A percentile compares a stretch with the other conserved stretches of the same genome.
phyloP scores from a whole-genome alignment of 2,329 filamentous ascomycete species.

The Arthrobotrys sphaeroides region DNA sequence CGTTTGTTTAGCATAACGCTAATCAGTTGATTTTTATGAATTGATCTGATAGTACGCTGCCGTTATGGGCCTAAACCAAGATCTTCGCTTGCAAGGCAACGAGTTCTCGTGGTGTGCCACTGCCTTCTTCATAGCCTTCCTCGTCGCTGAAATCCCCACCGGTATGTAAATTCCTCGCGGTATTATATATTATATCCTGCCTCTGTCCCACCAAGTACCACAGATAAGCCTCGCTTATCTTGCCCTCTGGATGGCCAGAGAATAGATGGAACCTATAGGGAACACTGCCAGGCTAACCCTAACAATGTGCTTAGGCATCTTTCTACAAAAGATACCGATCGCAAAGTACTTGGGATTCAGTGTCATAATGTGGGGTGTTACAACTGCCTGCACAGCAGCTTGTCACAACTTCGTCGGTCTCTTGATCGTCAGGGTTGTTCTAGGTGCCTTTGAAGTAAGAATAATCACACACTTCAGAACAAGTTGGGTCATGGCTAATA shows the following conservation, averaged over 20 bases:
- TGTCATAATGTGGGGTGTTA: constrained; percentile 69
- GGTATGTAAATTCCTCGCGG: constrained; percentile 63
- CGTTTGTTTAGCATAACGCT: neutral
- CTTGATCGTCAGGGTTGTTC: constrained; percentile 68
- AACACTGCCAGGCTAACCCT: constrained; percentile 44
- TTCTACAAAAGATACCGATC: constrained; percentile 70
- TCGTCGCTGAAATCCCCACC: constrained; percentile 70
- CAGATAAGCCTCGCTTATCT: constrained; percentile 23
- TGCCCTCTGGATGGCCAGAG: constrained; percentile 13
- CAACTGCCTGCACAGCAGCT: constrained; percentile 67
- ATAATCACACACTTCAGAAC: neutral
- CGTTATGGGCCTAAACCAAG: constrained; percentile 71
- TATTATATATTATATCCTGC: constrained; percentile 14
- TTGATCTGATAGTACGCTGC: constrained; percentile 69
- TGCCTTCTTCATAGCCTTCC: constrained; percentile 71
- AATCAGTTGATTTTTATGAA: neutral
- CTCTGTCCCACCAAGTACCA: neutral
- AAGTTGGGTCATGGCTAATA: neutral
- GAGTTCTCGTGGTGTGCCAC: constrained; percentile 72
- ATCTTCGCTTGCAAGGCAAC: constrained; percentile 68
- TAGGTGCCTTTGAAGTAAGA: constrained; percentile 68
- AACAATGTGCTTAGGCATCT: constrained; percentile 64
- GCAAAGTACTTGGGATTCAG: constrained; percentile 71
- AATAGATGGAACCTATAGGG: neutral
- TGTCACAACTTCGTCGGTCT: constrained; percentile 67